Evolutionary conservation across 1,139 yeast genomes (phyloP).

Genomic region (Kurtzmaniella quercitrusa): DNA sequence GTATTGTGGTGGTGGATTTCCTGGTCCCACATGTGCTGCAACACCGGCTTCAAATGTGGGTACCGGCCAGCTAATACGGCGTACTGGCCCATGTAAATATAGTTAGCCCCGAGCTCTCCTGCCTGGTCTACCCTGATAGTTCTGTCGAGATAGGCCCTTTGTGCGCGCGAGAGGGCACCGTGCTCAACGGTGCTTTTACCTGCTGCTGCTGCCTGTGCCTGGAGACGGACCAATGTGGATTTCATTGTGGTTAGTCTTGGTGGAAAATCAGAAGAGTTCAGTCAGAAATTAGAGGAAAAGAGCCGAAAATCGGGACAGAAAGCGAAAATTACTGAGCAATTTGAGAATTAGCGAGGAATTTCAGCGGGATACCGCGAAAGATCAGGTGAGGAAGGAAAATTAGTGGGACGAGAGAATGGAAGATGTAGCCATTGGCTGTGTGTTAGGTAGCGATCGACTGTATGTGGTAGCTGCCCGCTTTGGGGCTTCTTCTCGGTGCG

Average conservation of each 20-base stretch:
- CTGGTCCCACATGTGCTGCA: slow-evolving; percentile 98
- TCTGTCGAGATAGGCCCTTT: slow-evolving; percentile 67
- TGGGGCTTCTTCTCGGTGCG: too few relatives aligned
- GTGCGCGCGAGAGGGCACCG: slow-evolving; percentile 52
- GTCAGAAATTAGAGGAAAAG: background rate
- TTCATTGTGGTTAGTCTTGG: background rate
- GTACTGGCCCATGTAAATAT: slow-evolving; percentile 89
- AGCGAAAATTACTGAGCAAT: too few relatives aligned
- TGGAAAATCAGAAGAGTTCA: background rate
- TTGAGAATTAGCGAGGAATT: too few relatives aligned
- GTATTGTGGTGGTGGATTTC: slow-evolving; percentile 87
- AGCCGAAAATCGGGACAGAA: background rate
- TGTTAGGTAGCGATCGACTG: too few relatives aligned
- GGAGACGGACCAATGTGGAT: background rate
- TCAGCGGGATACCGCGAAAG: too few relatives aligned
- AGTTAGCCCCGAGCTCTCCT: slow-evolving; percentile 97
- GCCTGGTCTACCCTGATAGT: slow-evolving; percentile 94
- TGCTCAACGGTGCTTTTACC: slow-evolving; percentile 20
- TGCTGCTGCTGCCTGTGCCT: background rate
- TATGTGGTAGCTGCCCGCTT: too few relatives aligned
- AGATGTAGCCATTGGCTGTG: too few relatives aligned
- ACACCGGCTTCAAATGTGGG: slow-evolving; percentile 67
- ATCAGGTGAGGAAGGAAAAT: too few relatives aligned
- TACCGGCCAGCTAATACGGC: slow-evolving; percentile 64
- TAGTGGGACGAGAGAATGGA: too few relatives aligned